Evolutionary conservation across 257 asterid species (phyloP), one percentile per base, ranked within the genome.

Genomic region (Solanum corneliomulleri): DNA sequence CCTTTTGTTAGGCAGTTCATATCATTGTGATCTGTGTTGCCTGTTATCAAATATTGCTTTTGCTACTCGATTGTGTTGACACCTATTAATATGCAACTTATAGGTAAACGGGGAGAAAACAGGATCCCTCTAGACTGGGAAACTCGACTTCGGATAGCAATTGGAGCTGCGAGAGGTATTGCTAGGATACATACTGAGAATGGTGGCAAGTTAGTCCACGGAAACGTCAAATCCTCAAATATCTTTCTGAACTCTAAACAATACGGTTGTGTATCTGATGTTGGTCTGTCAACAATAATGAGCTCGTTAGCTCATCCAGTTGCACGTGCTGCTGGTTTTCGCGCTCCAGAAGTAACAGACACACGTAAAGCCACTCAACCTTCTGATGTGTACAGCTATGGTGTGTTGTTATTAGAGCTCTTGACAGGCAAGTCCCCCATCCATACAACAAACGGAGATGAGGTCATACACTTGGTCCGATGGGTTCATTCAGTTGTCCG

Each of bases 401-500:
- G 98, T 0, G 98, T 95, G 45, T 83, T 94, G 78, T 42, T 95
- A 85, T 93, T 95, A 3, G 98, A 95, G 76, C 94, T 95, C 11
- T 94, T 95, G 68, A 95, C 98, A 0, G 98, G 93, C 3, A 94
- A 94, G 86, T 88, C 95, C 47, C 97, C 98, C 3, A 90, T 95
- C 85, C 97, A 94, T 20, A 91, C 95, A 9, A 91, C 93, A 1
- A 88, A 91, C 0, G 94, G 97, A 9, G 95, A 93, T 39, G 98
- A 94, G 89, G 87, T 94, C 78, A 85, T 95, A 81, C 93, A 93
- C 85, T 87, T 95, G 86, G 98, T 95, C 9, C 87, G 97, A 56
- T 95, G 98, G 98, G 98, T 95, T 85, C 98, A 95, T 85, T 95
- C 98, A 2, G 98, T 95, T 1, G 98, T 95, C 16, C 87, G 98